Evolutionary conservation across 2,329 filamentous ascomycete genomes (phyloP).

Genomic region (Emmonsiellopsis sp.): DNA sequence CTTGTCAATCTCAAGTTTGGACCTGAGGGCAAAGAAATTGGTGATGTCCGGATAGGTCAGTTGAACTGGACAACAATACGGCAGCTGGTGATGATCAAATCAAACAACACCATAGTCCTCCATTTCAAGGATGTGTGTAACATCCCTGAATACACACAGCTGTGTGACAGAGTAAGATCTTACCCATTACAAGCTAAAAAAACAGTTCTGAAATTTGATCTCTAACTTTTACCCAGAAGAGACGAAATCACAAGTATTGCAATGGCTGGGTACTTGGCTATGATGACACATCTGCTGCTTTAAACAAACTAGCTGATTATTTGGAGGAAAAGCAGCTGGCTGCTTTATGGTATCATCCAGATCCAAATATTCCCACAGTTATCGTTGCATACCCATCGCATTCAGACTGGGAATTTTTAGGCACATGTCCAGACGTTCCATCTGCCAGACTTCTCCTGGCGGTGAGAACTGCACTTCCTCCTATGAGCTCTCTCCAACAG

Average conservation of each 20-base stretch:
- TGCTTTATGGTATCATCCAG: conserved; percentile 21
- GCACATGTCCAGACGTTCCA: background rate
- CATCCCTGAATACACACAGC: conserved; percentile 17
- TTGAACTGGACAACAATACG: conserved; percentile 7
- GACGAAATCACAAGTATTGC: conserved; percentile 10
- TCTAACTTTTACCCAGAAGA: conserved; percentile 5
- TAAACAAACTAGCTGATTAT: conserved; percentile 20
- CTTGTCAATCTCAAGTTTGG: conserved; percentile 24
- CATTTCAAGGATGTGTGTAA: conserved; percentile 27
- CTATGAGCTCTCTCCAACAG: background rate
- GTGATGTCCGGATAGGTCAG: conserved; percentile 23
- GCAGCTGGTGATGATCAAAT: conserved; percentile 15
- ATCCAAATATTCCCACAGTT: conserved; percentile 6
- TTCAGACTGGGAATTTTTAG: conserved; percentile 21
- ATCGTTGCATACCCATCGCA: conserved; percentile 23
- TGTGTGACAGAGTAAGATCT: conserved; percentile 21
- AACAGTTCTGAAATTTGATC: background rate
- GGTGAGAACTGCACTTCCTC: conserved; percentile 14
- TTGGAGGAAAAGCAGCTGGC: conserved; percentile 19
- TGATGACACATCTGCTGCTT: conserved; percentile 19
- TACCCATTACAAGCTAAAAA: background rate
- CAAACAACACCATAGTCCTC: conserved; percentile 14
- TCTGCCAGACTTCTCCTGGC: conserved; percentile 8
- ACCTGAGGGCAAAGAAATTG: conserved; percentile 19
- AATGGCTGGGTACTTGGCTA: conserved; percentile 29